Evolutionary conservation across 495 filamentous ascomycete species (phyloP).

Genomic region (Lepidopterella palustris): DNA sequence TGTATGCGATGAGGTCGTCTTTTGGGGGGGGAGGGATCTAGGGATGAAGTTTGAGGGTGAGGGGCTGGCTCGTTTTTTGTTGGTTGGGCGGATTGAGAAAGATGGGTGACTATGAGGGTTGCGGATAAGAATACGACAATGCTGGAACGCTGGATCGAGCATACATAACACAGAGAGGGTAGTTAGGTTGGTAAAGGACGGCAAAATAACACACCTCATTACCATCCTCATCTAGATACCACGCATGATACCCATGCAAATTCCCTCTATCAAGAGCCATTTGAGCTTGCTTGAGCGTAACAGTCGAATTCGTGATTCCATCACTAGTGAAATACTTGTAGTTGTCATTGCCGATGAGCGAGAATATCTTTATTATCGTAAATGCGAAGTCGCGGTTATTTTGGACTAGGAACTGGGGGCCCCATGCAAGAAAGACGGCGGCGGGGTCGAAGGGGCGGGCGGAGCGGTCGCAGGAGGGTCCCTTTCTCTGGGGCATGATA

Average conservation of each 20-base stretch:
- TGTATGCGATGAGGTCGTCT: conserved; percentile 51
- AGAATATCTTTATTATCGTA: conserved; percentile 48
- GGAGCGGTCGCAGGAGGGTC: neutral
- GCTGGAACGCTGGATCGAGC: too few species aligned
- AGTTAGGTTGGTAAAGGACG: conserved; percentile 13
- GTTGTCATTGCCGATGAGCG: conserved; percentile 41
- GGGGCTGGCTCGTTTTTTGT: neutral
- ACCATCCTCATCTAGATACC: conserved; percentile 37
- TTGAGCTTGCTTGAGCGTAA: conserved; percentile 50
- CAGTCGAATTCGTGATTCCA: conserved; percentile 39
- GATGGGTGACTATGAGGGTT: neutral
- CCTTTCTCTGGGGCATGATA: neutral
- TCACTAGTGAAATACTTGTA: conserved; percentile 50
- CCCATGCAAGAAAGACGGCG: conserved; percentile 36
- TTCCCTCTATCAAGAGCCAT: conserved; percentile 42
- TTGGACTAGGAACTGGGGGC: conserved; percentile 19
- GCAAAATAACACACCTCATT: conserved; percentile 26
- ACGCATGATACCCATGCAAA: conserved; percentile 41
- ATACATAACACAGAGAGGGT: too few species aligned
- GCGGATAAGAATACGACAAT: neutral
- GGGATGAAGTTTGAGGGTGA: conserved; percentile 8
- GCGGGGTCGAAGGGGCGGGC: conserved; percentile 35
- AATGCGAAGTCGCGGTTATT: conserved; percentile 42
- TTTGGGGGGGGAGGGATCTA: conserved; percentile 41
- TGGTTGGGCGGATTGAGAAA: neutral